A percentile compares a stretch with the other conserved stretches of the same genome.
phyloP scores from a whole-genome alignment of 2,329 filamentous ascomycete species.

The Geoglossum cookeanum region DNA sequence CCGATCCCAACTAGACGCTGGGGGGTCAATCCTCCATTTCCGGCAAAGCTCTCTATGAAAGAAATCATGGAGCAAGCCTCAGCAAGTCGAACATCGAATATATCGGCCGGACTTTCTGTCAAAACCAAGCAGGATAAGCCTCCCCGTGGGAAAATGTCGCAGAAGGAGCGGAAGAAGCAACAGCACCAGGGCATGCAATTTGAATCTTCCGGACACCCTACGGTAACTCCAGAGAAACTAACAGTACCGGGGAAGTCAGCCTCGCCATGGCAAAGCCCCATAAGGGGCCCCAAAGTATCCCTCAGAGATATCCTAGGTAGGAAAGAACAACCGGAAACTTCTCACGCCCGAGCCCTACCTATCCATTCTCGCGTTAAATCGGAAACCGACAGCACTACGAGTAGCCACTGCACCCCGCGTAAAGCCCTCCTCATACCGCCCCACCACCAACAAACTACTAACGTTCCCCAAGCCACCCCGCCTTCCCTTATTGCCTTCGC shows the following conservation, averaged over 20 bases:
- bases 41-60: constrained; percentile 47
- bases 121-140: constrained; percentile 22
- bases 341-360: not conserved
- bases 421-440: not conserved
- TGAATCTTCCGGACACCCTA: constrained; percentile 8
- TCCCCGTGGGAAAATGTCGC: constrained; percentile 47
- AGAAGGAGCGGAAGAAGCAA: constrained; percentile 79
- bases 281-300: constrained; percentile 28
- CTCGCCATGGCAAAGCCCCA: constrained; percentile 48
- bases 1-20: not conserved
- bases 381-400: not conserved
- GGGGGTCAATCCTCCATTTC: constrained; percentile 9
- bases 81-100: constrained; percentile 28
- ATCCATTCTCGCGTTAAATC: not conserved
- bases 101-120: constrained; percentile 31
- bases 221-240: constrained; percentile 12
- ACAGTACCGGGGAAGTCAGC: constrained; percentile 7
- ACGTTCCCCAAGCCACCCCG: constrained; percentile 6
- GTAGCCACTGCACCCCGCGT: not conserved
- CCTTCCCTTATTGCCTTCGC: constrained; percentile 16
- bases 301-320: constrained; percentile 29
- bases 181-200: constrained; percentile 42
- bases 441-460: not conserved
- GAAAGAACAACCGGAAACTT: constrained; percentile 7
- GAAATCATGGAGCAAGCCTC: constrained; percentile 54